Base-by-base conservation (phyloP, 2,329 filamentous ascomycete species). In the Fulvia fulva region DNA sequence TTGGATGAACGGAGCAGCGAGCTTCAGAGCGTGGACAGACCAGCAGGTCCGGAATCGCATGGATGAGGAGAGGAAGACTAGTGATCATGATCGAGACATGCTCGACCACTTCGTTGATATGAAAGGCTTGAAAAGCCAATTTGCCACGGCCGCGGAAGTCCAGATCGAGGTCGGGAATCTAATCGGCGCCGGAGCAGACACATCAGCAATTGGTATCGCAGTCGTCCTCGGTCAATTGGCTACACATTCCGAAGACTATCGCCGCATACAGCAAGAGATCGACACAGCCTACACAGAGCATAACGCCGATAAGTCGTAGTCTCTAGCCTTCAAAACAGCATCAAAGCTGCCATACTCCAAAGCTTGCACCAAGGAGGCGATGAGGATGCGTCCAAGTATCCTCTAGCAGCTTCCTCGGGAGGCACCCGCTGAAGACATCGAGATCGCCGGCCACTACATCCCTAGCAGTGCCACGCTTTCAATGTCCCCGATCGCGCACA, bases 141-240 rank as follows among this genome's bases (percentile, higher is more conserved):
- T 56, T 30, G 56, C 54, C 3, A 32, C 41, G 2, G 37, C 52
- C 25, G 37, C 53, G 2, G 56, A 60, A 22, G 56, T 66, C 3
- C 19, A 61, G 16, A 44, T 50, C n/a, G 60, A 62, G 37, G 58
- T 52, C n/a, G 41, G 51, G 34, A 57, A 59, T 32, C 55, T 63
- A 34, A 47, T 64, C 37, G 58, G 53, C 21, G 61, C 61, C 12
- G 59, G 61, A 11, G 58, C 56, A 2, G 61, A 63, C 26, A 63
- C 59, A 8, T 59, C 56, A 16, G 51, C 56, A 9, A 56, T 59
- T 21, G 59, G 28, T 5, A 58, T 61, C 23, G 19, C 23, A 3
- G 19, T 8, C 5, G 43, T 46, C 21, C 43, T 46, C 16, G 43
- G 43, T 23, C 14, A 23, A 46, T 14, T 23, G 43, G 8, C 23